Evolutionary conservation across 1,139 yeast genomes (phyloP).

Genomic region (Candida gigantensis): DNA sequence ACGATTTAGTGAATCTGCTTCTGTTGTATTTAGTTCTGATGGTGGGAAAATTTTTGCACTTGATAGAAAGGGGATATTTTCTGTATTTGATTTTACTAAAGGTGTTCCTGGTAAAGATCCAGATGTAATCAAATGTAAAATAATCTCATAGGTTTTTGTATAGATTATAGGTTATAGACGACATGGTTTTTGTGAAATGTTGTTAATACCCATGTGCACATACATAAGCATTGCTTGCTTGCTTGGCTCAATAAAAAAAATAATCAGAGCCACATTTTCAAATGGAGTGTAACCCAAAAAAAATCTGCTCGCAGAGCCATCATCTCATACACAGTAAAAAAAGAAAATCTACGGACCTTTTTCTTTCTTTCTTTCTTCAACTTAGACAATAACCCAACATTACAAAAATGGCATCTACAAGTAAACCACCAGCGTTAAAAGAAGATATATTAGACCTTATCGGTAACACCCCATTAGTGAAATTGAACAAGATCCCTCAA

Average conservation of each 20-base stretch:
- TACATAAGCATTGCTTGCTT: too few species aligned
- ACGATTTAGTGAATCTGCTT: slow-evolving; percentile 69
- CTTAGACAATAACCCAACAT: too few species aligned
- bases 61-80: slow-evolving; percentile 78
- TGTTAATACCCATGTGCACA: too few species aligned
- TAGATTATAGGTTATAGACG: too few species aligned
- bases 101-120: slow-evolving; percentile 73
- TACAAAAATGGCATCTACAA: slow-evolving; percentile 8
- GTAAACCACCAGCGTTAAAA: slow-evolving; percentile 33
- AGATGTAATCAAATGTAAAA: slow-evolving; percentile 78
- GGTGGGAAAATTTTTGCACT: slow-evolving; percentile 78
- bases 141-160: slow-evolving; percentile 44
- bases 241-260: too few species aligned
- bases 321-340: too few species aligned
- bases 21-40: slow-evolving; percentile 70
- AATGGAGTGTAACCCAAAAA: too few species aligned
- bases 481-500: slow-evolving; percentile 75
- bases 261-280: too few species aligned
- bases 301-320: too few species aligned
- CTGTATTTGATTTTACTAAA: slow-evolving; percentile 84
- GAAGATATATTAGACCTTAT: slow-evolving; percentile 60
- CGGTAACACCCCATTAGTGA: slow-evolving; percentile 83
- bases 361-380: too few species aligned
- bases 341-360: too few species aligned
- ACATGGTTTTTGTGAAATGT: too few species aligned